phyloP scores from a whole-genome alignment of 75 land plant species.

The Chamaecyparis obtusa region DNA sequence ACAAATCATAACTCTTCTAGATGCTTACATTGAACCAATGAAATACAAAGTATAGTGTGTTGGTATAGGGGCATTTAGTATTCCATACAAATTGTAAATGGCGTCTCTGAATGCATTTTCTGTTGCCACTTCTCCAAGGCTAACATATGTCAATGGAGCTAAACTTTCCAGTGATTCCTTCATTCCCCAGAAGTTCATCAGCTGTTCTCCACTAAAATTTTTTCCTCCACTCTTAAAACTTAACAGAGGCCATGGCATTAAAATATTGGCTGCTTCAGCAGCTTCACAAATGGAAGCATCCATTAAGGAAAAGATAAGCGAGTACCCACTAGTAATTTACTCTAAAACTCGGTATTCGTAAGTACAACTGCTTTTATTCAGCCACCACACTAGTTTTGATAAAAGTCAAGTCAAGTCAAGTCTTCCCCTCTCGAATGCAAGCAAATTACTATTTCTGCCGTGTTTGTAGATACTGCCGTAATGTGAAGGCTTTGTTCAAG shows the following conservation, averaged over 20 bases:
- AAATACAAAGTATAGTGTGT: too few species aligned
- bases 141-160: not conserved
- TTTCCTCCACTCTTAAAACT: too few species aligned
- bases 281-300: constrained; percentile 52
- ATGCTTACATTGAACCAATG: too few species aligned
- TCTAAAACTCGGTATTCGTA: constrained; percentile 86
- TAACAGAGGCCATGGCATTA: not conserved
- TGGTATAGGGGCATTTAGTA: not conserved
- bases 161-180: not conserved
- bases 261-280: constrained; percentile 28
- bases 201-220: not conserved
- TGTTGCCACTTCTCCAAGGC: not conserved
- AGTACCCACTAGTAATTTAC: constrained; percentile 78
- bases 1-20: too few species aligned
- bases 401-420: not conserved
- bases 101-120: not conserved
- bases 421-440: constrained; percentile 4
- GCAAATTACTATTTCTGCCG: constrained; percentile 8
- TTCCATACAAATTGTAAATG: not conserved
- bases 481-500: constrained; percentile 73
- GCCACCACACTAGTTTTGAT: not conserved
- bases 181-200: not conserved
- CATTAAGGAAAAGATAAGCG: constrained; percentile 48
- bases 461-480: constrained; percentile 56
- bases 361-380: constrained; percentile 24